These are phyloP conservation scores for Lumnitzera littorea DNA, from an alignment of 345 rosid species.

Conservation along the genomic window DNA sequence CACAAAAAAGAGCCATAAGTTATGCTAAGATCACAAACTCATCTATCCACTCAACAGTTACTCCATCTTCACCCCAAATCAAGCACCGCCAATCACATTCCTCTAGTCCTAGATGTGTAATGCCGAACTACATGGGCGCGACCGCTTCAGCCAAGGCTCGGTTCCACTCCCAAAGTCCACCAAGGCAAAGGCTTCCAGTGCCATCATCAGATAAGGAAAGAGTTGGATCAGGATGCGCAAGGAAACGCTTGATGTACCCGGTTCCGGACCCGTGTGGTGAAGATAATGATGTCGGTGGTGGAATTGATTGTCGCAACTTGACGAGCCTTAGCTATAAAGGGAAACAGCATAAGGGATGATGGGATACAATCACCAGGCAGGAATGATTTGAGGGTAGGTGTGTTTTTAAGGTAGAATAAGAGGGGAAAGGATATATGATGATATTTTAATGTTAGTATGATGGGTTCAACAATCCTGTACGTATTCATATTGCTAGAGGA, in stretches of 20 bases:
- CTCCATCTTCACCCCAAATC: constrained; percentile 20
- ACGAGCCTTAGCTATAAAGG: constrained; percentile 30
- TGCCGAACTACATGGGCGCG: constrained; percentile 75
- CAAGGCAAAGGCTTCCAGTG: constrained; percentile 47
- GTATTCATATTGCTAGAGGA: too few relatives aligned
- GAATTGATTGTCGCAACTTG: neutral
- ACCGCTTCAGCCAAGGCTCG: constrained; percentile 66
- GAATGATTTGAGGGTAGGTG: constrained; percentile 36
- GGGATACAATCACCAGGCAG: constrained; percentile 20
- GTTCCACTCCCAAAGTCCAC: constrained; percentile 56
- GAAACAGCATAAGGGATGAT: constrained; percentile 15
- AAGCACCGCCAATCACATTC: constrained; percentile 27
- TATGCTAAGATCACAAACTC: constrained; percentile 15
- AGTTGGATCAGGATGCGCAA: constrained; percentile 22
- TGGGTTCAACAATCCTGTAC: constrained; percentile 1
- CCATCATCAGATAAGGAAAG: constrained; percentile 20
- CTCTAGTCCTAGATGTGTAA: constrained; percentile 33
- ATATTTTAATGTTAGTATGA: neutral
- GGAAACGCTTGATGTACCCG: constrained; percentile 37
- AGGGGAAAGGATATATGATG: neutral
- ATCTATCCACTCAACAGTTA: constrained; percentile 3
- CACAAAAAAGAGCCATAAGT: constrained; percentile 16
- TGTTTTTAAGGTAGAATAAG: constrained; percentile 23
- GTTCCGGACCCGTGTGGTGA: constrained; percentile 5
- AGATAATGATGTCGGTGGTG: constrained; percentile 9